Percentiles rank a stretch among this genome's conserved stretches.
Conservation (phyloP, 225 moss, liverwort and hornwort genomes). For the Lunularia cruciata region DNA sequence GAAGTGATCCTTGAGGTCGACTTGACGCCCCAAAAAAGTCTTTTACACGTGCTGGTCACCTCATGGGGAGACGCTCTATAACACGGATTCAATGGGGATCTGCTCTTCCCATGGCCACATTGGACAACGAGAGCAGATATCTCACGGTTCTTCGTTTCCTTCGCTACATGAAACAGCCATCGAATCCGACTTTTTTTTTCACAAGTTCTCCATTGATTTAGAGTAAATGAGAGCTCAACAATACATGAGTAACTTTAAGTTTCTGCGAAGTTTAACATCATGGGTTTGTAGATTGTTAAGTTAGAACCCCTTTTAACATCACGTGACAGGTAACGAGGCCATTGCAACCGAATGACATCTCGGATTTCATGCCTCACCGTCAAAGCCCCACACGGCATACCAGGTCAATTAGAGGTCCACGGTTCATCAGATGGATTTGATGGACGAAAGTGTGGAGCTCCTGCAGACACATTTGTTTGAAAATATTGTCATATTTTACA, state of each 20-base stretch:
- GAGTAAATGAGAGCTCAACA: background rate
- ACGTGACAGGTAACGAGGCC: background rate
- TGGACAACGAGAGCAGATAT: background rate
- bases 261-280: slow-evolving; percentile 11
- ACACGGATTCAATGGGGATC: background rate
- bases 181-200: too few species aligned
- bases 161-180: background rate
- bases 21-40: background rate
- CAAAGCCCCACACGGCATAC: background rate
- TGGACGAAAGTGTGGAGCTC: background rate
- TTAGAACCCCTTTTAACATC: slow-evolving; percentile 22
- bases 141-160: background rate
- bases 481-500: too few species aligned
- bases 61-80: background rate
- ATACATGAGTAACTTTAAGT: background rate
- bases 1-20: background rate
- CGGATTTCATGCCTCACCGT: background rate
- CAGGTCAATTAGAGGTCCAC: background rate
- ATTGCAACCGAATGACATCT: background rate
- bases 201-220: background rate
- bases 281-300: slow-evolving; percentile 16
- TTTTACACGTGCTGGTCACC: background rate
- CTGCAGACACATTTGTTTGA: too few species aligned
- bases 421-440: background rate
- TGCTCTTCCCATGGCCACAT: background rate